These are phyloP conservation scores for Alliaria petiolata DNA, from an alignment of 345 rosid species.

Conservation along the genomic window DNA sequence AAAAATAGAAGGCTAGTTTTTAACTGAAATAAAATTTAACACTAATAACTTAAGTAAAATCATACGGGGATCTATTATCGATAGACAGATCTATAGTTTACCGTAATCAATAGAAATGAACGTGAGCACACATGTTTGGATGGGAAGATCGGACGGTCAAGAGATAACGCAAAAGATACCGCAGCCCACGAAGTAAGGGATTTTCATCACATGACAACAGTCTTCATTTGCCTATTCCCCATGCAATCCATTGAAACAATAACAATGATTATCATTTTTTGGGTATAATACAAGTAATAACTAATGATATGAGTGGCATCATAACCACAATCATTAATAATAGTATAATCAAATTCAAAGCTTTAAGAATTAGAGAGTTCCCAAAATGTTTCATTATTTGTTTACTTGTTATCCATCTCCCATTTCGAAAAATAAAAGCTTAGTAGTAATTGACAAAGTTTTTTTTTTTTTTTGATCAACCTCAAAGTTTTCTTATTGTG, in stretches of 20 bases:
- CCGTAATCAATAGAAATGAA: neutral
- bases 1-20: no score
- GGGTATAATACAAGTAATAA: neutral
- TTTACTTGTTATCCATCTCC: neutral
- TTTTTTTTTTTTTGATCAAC: no score
- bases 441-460: neutral
- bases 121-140: neutral
- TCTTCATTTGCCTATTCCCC: conserved; percentile 27
- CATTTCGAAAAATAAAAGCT: neutral
- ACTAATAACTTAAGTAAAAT: neutral
- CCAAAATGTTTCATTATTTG: conserved; percentile 21
- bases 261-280: neutral
- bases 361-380: conserved; percentile 4
- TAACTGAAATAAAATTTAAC: neutral
- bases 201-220: conserved; percentile 25
- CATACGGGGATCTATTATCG: neutral
- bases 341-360: neutral
- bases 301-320: neutral
- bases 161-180: conserved; percentile 15
- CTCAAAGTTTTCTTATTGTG: no score
- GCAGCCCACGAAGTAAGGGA: conserved; percentile 23
- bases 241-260: conserved; percentile 18
- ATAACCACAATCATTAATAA: conserved; percentile 17
- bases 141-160: conserved; percentile 7
- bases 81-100: neutral